These are phyloP conservation scores for Ostreobium quekettii DNA, from an alignment of 139 green algal species.

Conservation along the genomic window DNA sequence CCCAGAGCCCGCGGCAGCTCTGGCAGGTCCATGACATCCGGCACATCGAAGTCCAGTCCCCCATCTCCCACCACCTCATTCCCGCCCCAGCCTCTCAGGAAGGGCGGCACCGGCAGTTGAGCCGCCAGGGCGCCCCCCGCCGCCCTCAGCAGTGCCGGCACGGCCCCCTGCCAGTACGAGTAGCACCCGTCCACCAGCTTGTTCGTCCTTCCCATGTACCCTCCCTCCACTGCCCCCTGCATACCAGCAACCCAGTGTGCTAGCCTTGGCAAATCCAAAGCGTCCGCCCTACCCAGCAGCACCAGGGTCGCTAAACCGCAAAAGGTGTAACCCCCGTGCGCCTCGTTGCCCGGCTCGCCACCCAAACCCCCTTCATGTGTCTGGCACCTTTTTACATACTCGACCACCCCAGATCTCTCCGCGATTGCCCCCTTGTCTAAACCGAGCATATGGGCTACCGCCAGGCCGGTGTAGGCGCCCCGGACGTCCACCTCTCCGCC, in stretches of 20 bases:
- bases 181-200: conserved; percentile 99
- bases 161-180: conserved; percentile 81
- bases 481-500: conserved; percentile 87
- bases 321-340: conserved; percentile 96
- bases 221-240: conserved; percentile 81
- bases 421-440: conserved; percentile 58
- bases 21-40: too few species aligned
- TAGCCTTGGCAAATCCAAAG: conserved; percentile 59
- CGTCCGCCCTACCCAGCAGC: conserved; percentile 41
- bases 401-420: conserved; percentile 35
- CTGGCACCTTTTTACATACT: conserved; percentile 54
- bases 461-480: conserved; percentile 85
- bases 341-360: conserved; percentile 92
- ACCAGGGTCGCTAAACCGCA: conserved; percentile 77
- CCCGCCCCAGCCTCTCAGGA: too few species aligned
- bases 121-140: too few species aligned
- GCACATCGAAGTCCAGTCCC: conserved; percentile 19
- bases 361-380: conserved; percentile 87
- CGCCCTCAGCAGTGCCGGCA: too few species aligned
- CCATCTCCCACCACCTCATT: neutral
- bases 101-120: too few species aligned
- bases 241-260: conserved; percentile 55
- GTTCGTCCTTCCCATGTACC: conserved; percentile 95
- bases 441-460: conserved; percentile 58
- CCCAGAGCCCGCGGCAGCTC: neutral